Conservation (phyloP, 139 green algal genomes). For the Dunaliella primolecta region DNA sequence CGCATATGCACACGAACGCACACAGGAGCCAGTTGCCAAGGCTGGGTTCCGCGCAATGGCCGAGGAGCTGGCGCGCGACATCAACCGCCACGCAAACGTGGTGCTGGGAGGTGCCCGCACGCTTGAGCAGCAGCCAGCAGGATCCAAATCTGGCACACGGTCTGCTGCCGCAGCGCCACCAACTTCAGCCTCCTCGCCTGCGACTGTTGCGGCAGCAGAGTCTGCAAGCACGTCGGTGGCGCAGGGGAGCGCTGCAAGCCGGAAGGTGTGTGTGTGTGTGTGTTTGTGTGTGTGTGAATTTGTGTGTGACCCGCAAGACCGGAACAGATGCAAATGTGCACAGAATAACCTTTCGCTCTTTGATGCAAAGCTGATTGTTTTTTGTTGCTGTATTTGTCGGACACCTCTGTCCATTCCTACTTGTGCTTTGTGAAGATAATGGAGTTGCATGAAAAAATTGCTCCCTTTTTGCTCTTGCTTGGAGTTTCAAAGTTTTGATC, state of each 20-base stretch:
- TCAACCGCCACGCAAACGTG: conserved; percentile 35
- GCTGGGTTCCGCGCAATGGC: conserved; percentile 12
- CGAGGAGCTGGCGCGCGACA: conserved; percentile 28
- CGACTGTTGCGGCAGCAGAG: background rate
- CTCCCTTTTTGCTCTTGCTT: too few relatives aligned
- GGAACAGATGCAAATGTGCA: too few relatives aligned
- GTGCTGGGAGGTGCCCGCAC: conserved; percentile 17
- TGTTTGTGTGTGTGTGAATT: background rate
- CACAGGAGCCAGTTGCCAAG: conserved; percentile 5
- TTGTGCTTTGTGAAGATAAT: too few relatives aligned
- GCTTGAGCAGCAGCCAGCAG: background rate
- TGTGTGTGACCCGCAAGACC: too few relatives aligned
- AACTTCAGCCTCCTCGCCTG: background rate
- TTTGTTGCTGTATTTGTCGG: too few relatives aligned
- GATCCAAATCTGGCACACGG: background rate
- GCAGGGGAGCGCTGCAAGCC: background rate
- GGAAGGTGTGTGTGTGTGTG: background rate
- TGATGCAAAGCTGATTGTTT: too few relatives aligned
- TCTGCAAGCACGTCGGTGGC: background rate
- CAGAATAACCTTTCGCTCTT: too few relatives aligned
- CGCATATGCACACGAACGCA: background rate
- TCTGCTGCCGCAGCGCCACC: too few relatives aligned
- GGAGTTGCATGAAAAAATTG: too few relatives aligned
- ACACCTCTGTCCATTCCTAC: too few relatives aligned
- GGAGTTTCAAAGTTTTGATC: too few relatives aligned